Evolutionary conservation across 1,139 yeast genomes (phyloP), one percentile per base, ranked within the genome.

Genomic region (Pichia terricola): DNA sequence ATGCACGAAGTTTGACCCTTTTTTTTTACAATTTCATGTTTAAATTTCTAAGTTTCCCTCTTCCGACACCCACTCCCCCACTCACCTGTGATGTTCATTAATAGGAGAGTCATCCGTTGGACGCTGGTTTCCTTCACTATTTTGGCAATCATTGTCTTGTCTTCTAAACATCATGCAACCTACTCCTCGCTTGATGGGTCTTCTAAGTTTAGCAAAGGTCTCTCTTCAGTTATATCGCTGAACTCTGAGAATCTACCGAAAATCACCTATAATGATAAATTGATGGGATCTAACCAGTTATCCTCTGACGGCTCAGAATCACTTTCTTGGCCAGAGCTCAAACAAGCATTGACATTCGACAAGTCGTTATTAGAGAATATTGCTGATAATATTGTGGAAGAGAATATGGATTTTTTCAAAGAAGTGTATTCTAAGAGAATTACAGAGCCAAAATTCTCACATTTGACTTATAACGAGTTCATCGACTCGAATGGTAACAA

Each of bases 381-480:
- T 10, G 50, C 50, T 28, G 60, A 53, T 16, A 55, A 57, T 33
- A 48, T 59, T 11, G 59, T 55, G 28, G 59, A 48, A 32, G 57
- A 57, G 39, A 58, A 54, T 40, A 58, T 59, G 61, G 60, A 60
- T 34, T 53, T 59, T 43, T 60, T 57, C 43, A 50, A 51, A 35
- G 62, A 58, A 44, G 62, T 57, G 28, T 59, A 53, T 40, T 52
- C 58, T 25, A 58, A 56, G 39, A 59, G 57, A 49, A 59, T 74
- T 34, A 51, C 59, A 25, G 75, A 68, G 50, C 80, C 80, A 2
- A 68, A 69, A 53, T 77, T 72, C 45, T 62, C 63, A n/a, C 59
- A 72, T 34, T 68, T 75, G 39, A 54, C 60, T 34, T 57, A 56
- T 42, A 56, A 55, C 38, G 56, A 50, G 30, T 50, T 46, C 11